These are phyloP conservation scores for Fusarium miscanthi DNA, from an alignment of 2,329 filamentous ascomycete genomes.

Conservation along the genomic window DNA sequence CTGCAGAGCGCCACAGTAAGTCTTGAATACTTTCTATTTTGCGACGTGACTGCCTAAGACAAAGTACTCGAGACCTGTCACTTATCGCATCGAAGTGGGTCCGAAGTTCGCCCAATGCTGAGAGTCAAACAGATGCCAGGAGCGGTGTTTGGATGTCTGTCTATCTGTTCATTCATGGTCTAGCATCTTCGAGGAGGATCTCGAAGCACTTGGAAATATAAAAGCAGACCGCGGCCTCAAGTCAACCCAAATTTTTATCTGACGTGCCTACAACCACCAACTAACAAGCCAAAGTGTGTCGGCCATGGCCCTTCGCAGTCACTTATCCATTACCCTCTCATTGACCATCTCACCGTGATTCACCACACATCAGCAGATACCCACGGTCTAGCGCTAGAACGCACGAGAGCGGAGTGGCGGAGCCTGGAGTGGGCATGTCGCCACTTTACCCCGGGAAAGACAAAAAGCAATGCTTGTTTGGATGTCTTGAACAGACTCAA, in stretches of 20 bases:
- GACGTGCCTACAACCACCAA: not conserved
- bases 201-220: slow-evolving; percentile 14
- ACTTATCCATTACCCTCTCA: slow-evolving; percentile 28
- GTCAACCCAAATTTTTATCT: not conserved
- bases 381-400: slow-evolving; percentile 23
- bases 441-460: slow-evolving; percentile 42
- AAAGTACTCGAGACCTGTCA: slow-evolving; percentile 36
- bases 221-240: not conserved
- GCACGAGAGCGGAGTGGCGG: slow-evolving; percentile 31
- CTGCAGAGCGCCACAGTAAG: slow-evolving; percentile 36
- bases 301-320: slow-evolving; percentile 21
- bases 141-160: not conserved
- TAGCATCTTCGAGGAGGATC: slow-evolving; percentile 25
- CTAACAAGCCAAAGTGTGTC: not conserved
- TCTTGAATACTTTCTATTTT: slow-evolving; percentile 35
- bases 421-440: slow-evolving; percentile 31
- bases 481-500: not conserved
- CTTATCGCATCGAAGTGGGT: slow-evolving; percentile 31
- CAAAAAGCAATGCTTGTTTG: slow-evolving; percentile 16
- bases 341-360: slow-evolving; percentile 17
- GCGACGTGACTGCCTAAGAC: not conserved
- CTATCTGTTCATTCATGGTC: slow-evolving; percentile 2
- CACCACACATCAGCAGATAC: slow-evolving; percentile 27
- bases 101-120: slow-evolving; percentile 5
- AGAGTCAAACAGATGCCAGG: slow-evolving; percentile 31